phyloP scores from a whole-genome alignment of 371 early-diverging fungal genomes.

The Syncephalastrum monosporum region DNA sequence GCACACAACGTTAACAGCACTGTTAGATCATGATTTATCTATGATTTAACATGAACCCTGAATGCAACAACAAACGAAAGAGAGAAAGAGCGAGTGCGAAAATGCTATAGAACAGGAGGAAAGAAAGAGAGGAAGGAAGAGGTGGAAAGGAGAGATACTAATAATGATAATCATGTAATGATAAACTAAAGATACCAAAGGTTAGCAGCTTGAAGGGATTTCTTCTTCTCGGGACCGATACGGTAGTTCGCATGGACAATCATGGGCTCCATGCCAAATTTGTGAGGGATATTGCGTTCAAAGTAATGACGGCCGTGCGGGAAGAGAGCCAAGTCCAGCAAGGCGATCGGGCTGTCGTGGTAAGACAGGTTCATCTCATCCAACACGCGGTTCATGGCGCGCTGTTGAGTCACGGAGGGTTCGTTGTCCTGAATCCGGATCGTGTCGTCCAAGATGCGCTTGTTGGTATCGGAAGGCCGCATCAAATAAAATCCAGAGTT shows the following conservation, averaged over 20 bases:
- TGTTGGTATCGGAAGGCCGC: slow-evolving; percentile 43
- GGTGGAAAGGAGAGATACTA: too few species aligned
- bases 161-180: not conserved
- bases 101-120: too few species aligned
- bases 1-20: too few species aligned
- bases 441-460: slow-evolving; percentile 40
- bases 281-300: slow-evolving; percentile 36
- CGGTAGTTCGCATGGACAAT: slow-evolving; percentile 50
- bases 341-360: slow-evolving; percentile 33
- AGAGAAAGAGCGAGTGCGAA: too few species aligned
- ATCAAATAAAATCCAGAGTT: slow-evolving; percentile 51
- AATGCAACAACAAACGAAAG: too few species aligned
- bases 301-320: slow-evolving; percentile 48
- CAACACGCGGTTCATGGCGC: slow-evolving; percentile 46
- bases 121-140: too few species aligned
- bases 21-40: too few species aligned
- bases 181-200: slow-evolving; percentile 33
- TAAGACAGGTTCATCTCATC: slow-evolving; percentile 41
- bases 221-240: slow-evolving; percentile 59
- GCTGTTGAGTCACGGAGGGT: slow-evolving; percentile 47
- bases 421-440: slow-evolving; percentile 45
- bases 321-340: slow-evolving; percentile 40
- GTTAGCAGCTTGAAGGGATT: slow-evolving; percentile 36
- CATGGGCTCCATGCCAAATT: slow-evolving; percentile 40
- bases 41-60: too few species aligned